Base-by-base conservation (phyloP, 2,329 filamentous ascomycete genomes). In the Aspergillus neotritici region DNA sequence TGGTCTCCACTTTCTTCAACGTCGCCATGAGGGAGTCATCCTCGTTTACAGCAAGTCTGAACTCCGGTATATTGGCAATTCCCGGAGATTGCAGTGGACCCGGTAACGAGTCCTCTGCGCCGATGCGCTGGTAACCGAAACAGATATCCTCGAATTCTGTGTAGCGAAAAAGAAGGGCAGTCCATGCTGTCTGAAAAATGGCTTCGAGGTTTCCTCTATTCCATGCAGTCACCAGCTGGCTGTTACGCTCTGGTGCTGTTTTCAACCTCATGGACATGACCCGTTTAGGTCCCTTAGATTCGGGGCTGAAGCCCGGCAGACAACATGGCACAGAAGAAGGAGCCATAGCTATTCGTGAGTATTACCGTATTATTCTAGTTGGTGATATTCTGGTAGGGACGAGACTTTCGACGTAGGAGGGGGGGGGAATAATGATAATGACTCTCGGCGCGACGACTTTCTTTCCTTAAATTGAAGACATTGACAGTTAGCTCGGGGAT, bases 101-200 rank as follows among this genome's bases (percentile, higher is more conserved):
- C 15, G n/a, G 25, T 41, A 44, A 21, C 46, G 44, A 5, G 51
- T 43, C 44, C 37, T 55, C 53, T 38, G 45, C 52, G 17, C 56
- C 56, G 36, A 60, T 49, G 42, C 63, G 54, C 46, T 67, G 58
- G 41, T 65, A 67, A 16, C 70, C 73, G 55, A 75, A 77, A 16
- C 69, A 62, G 6, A 75, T 67, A 49, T 75, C 69, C 37, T 73
- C 64, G 12, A 66, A 66, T 2, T 64, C 67, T n/a, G 70, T 69
- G 48, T 74, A 74, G 35, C 64, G 66, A 31, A 68, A 61, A 5
- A 75, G 53, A 2, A 74, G 57, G 32, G 75, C 47, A 2, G 65
- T 70, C 72, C 72, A 75, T 7, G 70, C 67, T 9, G 69, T 65
- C 25, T 67, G 64, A 38, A 75, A 44, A 17, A 62, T 37, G 6